Evolutionary conservation across 805 yeast species (phyloP).

Genomic region (Suhomyces faveliae): DNA sequence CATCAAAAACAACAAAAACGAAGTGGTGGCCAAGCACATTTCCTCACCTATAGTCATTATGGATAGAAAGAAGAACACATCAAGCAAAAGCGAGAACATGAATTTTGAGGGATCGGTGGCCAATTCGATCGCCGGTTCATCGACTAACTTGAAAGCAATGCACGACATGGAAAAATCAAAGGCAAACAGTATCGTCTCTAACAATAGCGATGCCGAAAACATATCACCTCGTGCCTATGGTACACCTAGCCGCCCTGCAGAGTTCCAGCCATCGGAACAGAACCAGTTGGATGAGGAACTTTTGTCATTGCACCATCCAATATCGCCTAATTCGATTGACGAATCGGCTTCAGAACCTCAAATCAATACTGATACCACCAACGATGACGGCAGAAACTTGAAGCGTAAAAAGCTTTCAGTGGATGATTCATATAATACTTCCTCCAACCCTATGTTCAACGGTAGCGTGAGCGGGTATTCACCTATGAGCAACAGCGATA

Average conservation of each 20-base stretch:
- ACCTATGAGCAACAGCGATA: slow-evolving; percentile 47
- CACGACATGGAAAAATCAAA: slow-evolving; percentile 7
- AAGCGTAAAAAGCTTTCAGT: slow-evolving; percentile 51
- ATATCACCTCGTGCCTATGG: not conserved
- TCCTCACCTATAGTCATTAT: slow-evolving; percentile 84
- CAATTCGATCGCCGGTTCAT: slow-evolving; percentile 19
- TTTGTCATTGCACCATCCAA: slow-evolving; percentile 28
- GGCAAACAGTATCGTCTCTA: slow-evolving; percentile 1
- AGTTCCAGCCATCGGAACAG: too few relatives aligned
- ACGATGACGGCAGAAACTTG: slow-evolving; percentile 36
- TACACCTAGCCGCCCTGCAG: not conserved
- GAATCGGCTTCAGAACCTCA: slow-evolving; percentile 57
- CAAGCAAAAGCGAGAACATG: slow-evolving; percentile 13
- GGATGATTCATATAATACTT: slow-evolving; percentile 40
- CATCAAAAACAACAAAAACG: slow-evolving; percentile 58
- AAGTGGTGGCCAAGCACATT: slow-evolving; percentile 67
- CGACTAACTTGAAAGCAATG: slow-evolving; percentile 19
- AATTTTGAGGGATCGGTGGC: slow-evolving; percentile 15
- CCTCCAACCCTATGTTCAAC: slow-evolving; percentile 39
- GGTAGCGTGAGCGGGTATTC: slow-evolving; percentile 41
- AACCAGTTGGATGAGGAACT: not conserved
- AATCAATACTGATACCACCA: slow-evolving; percentile 32
- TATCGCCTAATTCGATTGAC: slow-evolving; percentile 64
- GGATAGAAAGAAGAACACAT: slow-evolving; percentile 78
- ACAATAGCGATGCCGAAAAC: slow-evolving; percentile 1